These are phyloP conservation scores for Mortierella sp. DNA, from an alignment of 371 early-diverging fungal species.

Conservation along the genomic window DNA sequence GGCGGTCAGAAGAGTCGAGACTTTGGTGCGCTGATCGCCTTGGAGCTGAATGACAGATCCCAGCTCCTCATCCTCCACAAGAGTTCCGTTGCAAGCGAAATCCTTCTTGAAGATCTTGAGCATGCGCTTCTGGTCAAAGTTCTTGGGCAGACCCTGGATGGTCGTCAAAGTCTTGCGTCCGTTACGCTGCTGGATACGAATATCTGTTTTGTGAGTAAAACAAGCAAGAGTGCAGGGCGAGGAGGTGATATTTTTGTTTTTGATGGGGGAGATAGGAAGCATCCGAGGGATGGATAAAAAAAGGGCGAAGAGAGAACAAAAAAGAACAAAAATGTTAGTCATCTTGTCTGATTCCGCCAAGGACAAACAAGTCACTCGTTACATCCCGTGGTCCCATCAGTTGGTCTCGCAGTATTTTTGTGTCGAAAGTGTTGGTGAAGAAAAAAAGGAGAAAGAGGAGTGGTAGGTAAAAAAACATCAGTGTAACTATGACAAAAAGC, in stretches of 20 bases:
- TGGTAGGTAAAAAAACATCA: conserved; percentile 57
- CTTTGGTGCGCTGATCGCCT: conserved; percentile 95
- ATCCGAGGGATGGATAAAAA: not conserved
- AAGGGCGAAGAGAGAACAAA: not conserved
- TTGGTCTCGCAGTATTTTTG: no score
- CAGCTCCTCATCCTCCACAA: conserved; percentile 91
- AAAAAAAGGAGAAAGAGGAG: not conserved
- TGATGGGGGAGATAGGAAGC: not conserved
- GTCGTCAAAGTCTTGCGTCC: conserved; percentile 98
- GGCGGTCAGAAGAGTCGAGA: conserved; percentile 80
- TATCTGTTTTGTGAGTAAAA: conserved; percentile 67
- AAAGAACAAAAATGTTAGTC: not conserved
- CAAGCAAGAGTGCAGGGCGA: not conserved
- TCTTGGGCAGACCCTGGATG: conserved; percentile 90
- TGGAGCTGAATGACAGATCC: conserved; percentile 94
- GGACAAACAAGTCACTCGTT: not conserved
- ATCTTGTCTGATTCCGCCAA: not conserved
- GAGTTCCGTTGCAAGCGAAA: conserved; percentile 97
- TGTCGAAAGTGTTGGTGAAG: no score
- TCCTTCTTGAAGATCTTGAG: conserved; percentile 96
- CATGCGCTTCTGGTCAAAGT: conserved; percentile 90
- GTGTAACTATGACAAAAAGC: conserved; percentile 79
- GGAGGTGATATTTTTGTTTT: not conserved
- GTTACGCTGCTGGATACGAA: conserved; percentile 98
- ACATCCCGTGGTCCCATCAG: no score